phyloP scores from a whole-genome alignment of 2,329 filamentous ascomycete genomes.

The Hirsutella minnesotensis region DNA sequence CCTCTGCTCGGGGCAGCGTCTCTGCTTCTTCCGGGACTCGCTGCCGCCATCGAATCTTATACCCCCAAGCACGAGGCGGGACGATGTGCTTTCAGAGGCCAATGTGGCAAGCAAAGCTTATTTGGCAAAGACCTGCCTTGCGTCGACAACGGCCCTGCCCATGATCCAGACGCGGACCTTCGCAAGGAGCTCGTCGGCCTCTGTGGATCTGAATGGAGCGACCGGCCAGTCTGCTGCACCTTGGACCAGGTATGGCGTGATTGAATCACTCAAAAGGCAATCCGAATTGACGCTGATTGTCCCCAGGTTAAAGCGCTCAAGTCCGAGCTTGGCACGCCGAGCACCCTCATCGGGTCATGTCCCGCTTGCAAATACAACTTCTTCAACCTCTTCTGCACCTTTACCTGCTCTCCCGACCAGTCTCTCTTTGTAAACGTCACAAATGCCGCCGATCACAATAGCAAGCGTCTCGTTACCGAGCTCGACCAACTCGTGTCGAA shows the following conservation, averaged over 20 bases:
- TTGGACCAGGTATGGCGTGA: conserved; percentile 52
- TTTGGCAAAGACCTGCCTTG: conserved; percentile 88
- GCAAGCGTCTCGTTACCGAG: conserved; percentile 63
- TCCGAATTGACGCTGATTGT: neutral
- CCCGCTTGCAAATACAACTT: conserved; percentile 98
- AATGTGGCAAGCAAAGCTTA: conserved; percentile 82
- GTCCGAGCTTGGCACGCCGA: conserved; percentile 75
- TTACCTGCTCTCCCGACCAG: conserved; percentile 95
- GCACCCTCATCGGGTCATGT: conserved; percentile 82
- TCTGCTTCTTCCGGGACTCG: conserved; percentile 16
- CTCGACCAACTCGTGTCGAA: conserved; percentile 81
- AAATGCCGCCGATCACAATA: conserved; percentile 48
- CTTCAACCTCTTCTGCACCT: conserved; percentile 95
- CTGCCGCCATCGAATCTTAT: conserved; percentile 14
- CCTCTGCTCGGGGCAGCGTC: conserved; percentile 18
- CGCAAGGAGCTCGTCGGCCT: conserved; percentile 71
- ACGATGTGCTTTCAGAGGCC: conserved; percentile 79
- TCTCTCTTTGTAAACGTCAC: conserved; percentile 93
- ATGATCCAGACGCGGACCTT: conserved; percentile 58
- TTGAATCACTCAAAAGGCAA: neutral
- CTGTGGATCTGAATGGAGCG: conserved; percentile 78
- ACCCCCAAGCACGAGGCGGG: conserved; percentile 70
- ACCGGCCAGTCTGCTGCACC: conserved; percentile 75
- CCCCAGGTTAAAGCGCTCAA: conserved; percentile 64
- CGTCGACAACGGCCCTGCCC: conserved; percentile 76